phyloP scores from a whole-genome alignment of 2,329 filamentous ascomycete species.

The Endoconidiophora polonica region DNA sequence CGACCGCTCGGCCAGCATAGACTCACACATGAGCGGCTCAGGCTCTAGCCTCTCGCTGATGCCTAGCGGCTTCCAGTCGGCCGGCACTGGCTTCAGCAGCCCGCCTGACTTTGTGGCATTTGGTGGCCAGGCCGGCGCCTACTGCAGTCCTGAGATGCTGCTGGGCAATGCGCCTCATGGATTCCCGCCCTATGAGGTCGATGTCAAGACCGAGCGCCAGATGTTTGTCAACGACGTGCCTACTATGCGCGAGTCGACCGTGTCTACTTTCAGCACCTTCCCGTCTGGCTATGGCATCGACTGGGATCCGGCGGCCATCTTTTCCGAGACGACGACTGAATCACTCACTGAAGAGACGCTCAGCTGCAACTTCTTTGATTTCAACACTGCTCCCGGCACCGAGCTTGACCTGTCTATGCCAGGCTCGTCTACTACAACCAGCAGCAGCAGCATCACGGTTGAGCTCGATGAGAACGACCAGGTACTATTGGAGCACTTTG shows the following conservation, averaged over 20 bases:
- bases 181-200: slow-evolving; percentile 75
- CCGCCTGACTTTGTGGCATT: slow-evolving; percentile 36
- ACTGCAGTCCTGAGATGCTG: slow-evolving; percentile 18
- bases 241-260: slow-evolving; percentile 67
- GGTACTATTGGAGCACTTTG: slow-evolving; percentile 75
- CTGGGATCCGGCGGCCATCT: slow-evolving; percentile 42
- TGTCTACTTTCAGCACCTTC: slow-evolving; percentile 86
- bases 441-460: slow-evolving; percentile 52
- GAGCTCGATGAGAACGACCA: slow-evolving; percentile 80
- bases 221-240: slow-evolving; percentile 87
- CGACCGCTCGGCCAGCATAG: slow-evolving; percentile 60
- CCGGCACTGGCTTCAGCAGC: slow-evolving; percentile 36
- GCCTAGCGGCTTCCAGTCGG: slow-evolving; percentile 33
- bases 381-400: slow-evolving; percentile 31
- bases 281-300: slow-evolving; percentile 58
- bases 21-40: slow-evolving; percentile 54
- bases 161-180: slow-evolving; percentile 23
- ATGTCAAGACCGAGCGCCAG: slow-evolving; percentile 88
- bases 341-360: slow-evolving; percentile 6
- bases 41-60: slow-evolving; percentile 19
- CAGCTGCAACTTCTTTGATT: slow-evolving; percentile 56
- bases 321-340: slow-evolving; percentile 1
- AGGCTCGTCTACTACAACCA: slow-evolving; percentile 77
- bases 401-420: slow-evolving; percentile 39
- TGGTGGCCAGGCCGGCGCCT: slow-evolving; percentile 33